Evolutionary conservation across 2,329 filamentous ascomycete genomes (phyloP).

Genomic region (Talaromyces sp.): DNA sequence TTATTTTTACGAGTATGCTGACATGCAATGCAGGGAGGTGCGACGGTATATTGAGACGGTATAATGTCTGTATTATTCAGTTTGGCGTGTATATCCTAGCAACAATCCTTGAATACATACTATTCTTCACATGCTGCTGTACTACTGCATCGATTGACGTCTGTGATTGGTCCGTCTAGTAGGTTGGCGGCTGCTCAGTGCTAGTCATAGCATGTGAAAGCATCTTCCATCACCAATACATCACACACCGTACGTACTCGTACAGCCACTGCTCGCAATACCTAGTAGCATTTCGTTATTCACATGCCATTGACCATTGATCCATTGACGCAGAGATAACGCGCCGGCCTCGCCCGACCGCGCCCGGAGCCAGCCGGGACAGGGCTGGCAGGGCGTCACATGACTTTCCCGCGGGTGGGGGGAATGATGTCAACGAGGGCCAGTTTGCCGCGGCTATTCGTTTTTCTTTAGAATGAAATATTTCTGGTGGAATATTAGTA

Average conservation of each 20-base stretch:
- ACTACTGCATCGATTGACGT: background rate
- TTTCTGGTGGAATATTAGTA: background rate
- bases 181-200: background rate
- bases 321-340: background rate
- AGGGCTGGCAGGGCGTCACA: slow-evolving; percentile 4
- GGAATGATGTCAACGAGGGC: slow-evolving; percentile 2
- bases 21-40: slow-evolving; percentile 57
- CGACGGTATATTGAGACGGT: slow-evolving; percentile 76
- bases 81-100: background rate
- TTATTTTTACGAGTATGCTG: background rate
- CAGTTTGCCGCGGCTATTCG: slow-evolving; percentile 9
- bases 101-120: background rate
- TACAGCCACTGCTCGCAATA: background rate
- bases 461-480: background rate
- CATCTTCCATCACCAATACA: background rate
- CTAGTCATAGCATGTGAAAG: background rate
- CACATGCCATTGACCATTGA: background rate
- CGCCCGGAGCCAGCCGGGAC: background rate
- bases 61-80: slow-evolving; percentile 22
- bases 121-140: background rate
- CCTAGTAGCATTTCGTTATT: too few relatives aligned
- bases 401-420: slow-evolving; percentile 11
- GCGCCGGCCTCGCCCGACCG: background rate
- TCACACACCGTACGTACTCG: background rate
- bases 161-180: background rate